A percentile compares a stretch with the other conserved stretches of the same genome.
Conservation (phyloP, 495 filamentous ascomycete genomes). For the Talaromyces nanjingensis region DNA sequence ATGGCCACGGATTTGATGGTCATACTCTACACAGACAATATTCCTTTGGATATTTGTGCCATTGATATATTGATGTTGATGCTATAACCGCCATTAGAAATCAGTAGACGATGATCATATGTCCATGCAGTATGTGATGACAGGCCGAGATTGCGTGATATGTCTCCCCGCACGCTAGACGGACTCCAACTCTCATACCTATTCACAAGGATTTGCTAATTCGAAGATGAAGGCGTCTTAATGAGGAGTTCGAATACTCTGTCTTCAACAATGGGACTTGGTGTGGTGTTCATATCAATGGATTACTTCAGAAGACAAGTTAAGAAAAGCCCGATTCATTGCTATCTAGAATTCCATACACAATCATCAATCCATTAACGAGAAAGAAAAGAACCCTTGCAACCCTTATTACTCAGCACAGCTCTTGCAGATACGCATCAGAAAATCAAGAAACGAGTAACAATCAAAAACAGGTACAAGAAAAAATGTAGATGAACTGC, state of each 20-base stretch:
- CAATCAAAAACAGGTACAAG: background rate
- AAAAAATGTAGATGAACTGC: background rate
- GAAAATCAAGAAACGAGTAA: background rate
- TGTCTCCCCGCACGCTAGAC: background rate
- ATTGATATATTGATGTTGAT: background rate
- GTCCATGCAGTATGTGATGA: background rate
- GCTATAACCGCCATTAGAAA: background rate
- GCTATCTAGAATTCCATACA: background rate
- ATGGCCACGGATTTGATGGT: slow-evolving; percentile 41
- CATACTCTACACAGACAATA: background rate
- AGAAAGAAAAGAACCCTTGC: background rate
- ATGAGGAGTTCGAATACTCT: too few relatives aligned
- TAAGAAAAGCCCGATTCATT: background rate
- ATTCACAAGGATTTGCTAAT: background rate
- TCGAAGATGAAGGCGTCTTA: too few relatives aligned
- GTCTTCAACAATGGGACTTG: too few relatives aligned
- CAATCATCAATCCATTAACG: background rate
- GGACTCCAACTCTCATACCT: background rate
- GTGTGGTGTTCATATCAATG: too few relatives aligned
- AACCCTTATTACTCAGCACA: background rate
- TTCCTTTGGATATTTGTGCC: background rate
- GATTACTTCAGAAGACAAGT: background rate
- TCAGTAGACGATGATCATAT: background rate
- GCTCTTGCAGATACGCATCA: background rate
- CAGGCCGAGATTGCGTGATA: background rate